Conservation (phyloP, 225 moss, liverwort and hornwort species). For the Ulota crispa region DNA sequence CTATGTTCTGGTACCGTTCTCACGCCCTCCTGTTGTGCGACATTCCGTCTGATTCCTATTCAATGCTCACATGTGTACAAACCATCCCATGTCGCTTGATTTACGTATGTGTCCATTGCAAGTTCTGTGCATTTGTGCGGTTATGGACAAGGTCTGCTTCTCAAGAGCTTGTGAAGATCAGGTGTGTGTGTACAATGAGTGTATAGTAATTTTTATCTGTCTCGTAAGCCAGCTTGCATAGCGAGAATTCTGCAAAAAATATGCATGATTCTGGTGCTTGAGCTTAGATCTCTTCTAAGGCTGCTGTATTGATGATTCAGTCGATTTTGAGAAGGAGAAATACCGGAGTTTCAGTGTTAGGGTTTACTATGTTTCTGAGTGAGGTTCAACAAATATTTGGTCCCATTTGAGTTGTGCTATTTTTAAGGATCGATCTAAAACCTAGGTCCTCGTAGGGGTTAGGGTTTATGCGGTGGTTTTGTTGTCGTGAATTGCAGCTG, state of each 20-base stretch:
- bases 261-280: neutral
- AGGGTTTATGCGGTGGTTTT: neutral
- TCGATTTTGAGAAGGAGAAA: neutral
- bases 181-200: neutral
- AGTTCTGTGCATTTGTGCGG: neutral
- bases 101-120: too few species aligned
- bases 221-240: neutral
- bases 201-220: neutral
- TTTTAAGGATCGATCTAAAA: neutral
- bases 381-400: neutral
- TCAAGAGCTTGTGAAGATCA: neutral
- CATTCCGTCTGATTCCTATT: neutral
- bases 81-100: neutral
- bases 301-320: neutral
- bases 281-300: slow-evolving; percentile 1
- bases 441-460: neutral
- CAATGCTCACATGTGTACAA: neutral
- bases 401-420: neutral
- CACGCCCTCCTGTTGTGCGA: neutral
- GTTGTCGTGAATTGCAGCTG: slow-evolving; percentile 42
- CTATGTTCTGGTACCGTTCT: slow-evolving; percentile 61
- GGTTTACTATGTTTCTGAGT: neutral
- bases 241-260: neutral
- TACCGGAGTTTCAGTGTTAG: neutral
- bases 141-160: neutral